Conservation (phyloP, 768 basidiomycete genomes). For the Trametes coccinea region DNA sequence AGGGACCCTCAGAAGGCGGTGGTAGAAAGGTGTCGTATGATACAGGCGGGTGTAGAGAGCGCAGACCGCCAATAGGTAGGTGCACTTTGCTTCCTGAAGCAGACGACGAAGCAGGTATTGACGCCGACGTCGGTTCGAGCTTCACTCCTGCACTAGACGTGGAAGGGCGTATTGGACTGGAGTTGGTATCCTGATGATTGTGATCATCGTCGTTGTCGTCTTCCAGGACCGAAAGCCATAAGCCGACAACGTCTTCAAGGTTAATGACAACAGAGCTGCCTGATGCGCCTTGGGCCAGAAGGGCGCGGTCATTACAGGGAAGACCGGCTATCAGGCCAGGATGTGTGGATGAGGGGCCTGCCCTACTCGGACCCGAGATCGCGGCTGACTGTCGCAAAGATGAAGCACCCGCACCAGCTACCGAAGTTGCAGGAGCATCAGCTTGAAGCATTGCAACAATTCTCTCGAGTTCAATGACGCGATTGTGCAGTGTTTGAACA, state of each 20-base stretch:
- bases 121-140: slow-evolving; percentile 35
- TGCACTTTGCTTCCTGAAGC: background rate
- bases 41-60: slow-evolving; percentile 15
- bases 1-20: slow-evolving; percentile 10
- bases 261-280: slow-evolving; percentile 54
- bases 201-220: slow-evolving; percentile 31
- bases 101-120: slow-evolving; percentile 27
- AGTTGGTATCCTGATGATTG: slow-evolving; percentile 10
- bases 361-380: slow-evolving; percentile 14
- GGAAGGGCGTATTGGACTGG: slow-evolving; percentile 15
- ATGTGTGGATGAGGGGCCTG: background rate
- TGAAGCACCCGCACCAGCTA: slow-evolving; percentile 23
- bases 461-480: slow-evolving; percentile 69
- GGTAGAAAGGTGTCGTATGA: slow-evolving; percentile 22
- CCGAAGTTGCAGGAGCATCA: slow-evolving; percentile 21
- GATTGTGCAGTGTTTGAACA: slow-evolving; percentile 80
- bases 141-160: slow-evolving; percentile 31
- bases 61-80: slow-evolving; percentile 3
- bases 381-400: slow-evolving; percentile 16
- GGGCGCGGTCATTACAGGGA: slow-evolving; percentile 38
- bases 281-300: slow-evolving; percentile 40
- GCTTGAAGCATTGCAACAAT: slow-evolving; percentile 50
- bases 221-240: slow-evolving; percentile 63
- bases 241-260: slow-evolving; percentile 55
- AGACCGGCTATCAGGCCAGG: slow-evolving; percentile 23